Percentiles rank a stretch among this genome's conserved stretches.
These are phyloP conservation scores for Colletotrichum costaricense DNA, from an alignment of 2,329 filamentous ascomycete species.

Conservation along the genomic window DNA sequence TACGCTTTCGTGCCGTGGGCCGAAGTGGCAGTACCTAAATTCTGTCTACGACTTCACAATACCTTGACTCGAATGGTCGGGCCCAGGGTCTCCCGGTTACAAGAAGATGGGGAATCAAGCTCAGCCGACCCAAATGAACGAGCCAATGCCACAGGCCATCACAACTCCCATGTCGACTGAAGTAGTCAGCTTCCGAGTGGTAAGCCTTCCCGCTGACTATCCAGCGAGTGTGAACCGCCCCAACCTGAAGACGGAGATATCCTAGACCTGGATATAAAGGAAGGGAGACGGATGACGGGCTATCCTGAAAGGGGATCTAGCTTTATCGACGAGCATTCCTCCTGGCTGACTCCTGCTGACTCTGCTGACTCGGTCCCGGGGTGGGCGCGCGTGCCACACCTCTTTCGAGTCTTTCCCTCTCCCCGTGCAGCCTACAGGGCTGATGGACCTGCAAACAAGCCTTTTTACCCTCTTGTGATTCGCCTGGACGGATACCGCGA, in stretches of 20 bases:
- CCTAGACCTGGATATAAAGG: not conserved
- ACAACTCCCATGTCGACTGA: not conserved
- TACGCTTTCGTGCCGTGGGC: not conserved
- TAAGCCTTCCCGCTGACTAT: not conserved
- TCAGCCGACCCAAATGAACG: not conserved
- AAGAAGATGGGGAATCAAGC: not conserved
- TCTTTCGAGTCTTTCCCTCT: not conserved
- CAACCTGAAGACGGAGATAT: not conserved
- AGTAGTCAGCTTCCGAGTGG: not conserved
- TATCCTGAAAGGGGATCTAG: not conserved
- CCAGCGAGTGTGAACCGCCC: not conserved
- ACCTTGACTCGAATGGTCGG: not conserved
- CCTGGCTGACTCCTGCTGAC: not conserved
- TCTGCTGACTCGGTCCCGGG: not conserved
- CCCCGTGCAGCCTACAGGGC: constrained; percentile 7
- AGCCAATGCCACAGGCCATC: not conserved
- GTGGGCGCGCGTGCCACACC: not conserved
- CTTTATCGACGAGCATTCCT: constrained; percentile 3
- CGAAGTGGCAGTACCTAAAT: not conserved
- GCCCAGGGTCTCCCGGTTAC: not conserved
- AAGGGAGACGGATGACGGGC: not conserved
- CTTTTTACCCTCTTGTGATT: not conserved
- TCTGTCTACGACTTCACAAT: not conserved
- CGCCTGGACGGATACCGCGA: not conserved
- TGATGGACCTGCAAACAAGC: constrained; percentile 8